These are phyloP conservation scores for Coemansia sp. DNA, from an alignment of 192 early-diverging fungal species.

Conservation along the genomic window DNA sequence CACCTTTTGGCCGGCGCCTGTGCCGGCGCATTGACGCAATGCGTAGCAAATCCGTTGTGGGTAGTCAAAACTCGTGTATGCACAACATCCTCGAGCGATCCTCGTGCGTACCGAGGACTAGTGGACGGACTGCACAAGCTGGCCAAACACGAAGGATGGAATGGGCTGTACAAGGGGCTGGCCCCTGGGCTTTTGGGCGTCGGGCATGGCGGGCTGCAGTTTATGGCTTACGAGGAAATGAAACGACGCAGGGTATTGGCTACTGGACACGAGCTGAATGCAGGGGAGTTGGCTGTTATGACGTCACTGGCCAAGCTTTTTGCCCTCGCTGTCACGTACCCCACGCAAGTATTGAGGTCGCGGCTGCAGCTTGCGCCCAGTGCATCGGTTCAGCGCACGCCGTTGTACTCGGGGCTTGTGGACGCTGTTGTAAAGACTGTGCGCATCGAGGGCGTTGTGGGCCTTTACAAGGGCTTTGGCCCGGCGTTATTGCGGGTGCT, in stretches of 20 bases:
- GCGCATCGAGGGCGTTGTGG: constrained; percentile 68
- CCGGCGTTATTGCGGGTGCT: constrained; percentile 84
- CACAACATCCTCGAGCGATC: constrained; percentile 58
- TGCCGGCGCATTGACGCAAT: constrained; percentile 71
- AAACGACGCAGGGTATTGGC: constrained; percentile 64
- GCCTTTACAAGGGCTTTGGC: constrained; percentile 92
- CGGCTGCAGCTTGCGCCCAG: constrained; percentile 71
- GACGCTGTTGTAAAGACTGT: constrained; percentile 70
- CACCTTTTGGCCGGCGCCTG: constrained; percentile 77
- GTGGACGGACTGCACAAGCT: constrained; percentile 61
- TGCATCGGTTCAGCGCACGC: constrained; percentile 28
- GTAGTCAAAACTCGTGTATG: constrained; percentile 84
- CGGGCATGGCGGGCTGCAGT: constrained; percentile 96
- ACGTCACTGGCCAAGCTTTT: constrained; percentile 82
- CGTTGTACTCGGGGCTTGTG: constrained; percentile 67
- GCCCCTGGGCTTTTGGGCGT: constrained; percentile 87
- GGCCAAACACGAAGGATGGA: constrained; percentile 63
- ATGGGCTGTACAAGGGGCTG: constrained; percentile 77
- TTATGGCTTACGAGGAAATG: constrained; percentile 98
- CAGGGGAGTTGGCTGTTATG: constrained; percentile 77
- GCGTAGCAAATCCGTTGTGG: constrained; percentile 78
- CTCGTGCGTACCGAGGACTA: constrained; percentile 65
- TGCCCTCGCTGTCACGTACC: constrained; percentile 87
- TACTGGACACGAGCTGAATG: constrained; percentile 28
- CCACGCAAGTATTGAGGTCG: constrained; percentile 86